Conservation (phyloP, 129 eudicot genomes). For the Scalesia atractyloides region DNA sequence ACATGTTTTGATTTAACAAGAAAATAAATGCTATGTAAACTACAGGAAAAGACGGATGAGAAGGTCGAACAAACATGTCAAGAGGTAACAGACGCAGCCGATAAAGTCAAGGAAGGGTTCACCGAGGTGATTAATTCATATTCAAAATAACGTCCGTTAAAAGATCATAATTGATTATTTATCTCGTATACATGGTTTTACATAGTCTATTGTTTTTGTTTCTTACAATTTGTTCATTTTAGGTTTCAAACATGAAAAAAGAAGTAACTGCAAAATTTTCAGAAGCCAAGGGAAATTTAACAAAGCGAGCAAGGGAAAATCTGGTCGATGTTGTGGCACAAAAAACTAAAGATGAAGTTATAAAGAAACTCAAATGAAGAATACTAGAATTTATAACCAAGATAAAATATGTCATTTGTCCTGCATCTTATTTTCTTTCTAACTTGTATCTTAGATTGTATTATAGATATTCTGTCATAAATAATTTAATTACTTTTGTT, state of each 20-base stretch:
- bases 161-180: neutral
- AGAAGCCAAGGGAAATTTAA: constrained; percentile 30
- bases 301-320: constrained; percentile 38
- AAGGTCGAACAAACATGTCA: constrained; percentile 48
- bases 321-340: constrained; percentile 36
- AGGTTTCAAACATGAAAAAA: constrained; percentile 35
- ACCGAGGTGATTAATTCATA: constrained; percentile 27
- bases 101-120: constrained; percentile 47
- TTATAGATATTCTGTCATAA: neutral
- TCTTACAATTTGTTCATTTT: neutral
- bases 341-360: constrained; percentile 35
- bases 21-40: neutral
- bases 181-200: no score
- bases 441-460: neutral
- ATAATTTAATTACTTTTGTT: neutral
- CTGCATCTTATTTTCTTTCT: neutral
- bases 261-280: constrained; percentile 32
- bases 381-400: neutral
- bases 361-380: constrained; percentile 25
- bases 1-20: neutral
- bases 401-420: neutral
- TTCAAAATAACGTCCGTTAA: neutral
- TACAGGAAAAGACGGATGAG: constrained; percentile 35
- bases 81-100: constrained; percentile 54
- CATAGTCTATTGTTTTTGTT: neutral